phyloP scores from a whole-genome alignment of 768 basidiomycete species.

The Dioszegia hungarica region DNA sequence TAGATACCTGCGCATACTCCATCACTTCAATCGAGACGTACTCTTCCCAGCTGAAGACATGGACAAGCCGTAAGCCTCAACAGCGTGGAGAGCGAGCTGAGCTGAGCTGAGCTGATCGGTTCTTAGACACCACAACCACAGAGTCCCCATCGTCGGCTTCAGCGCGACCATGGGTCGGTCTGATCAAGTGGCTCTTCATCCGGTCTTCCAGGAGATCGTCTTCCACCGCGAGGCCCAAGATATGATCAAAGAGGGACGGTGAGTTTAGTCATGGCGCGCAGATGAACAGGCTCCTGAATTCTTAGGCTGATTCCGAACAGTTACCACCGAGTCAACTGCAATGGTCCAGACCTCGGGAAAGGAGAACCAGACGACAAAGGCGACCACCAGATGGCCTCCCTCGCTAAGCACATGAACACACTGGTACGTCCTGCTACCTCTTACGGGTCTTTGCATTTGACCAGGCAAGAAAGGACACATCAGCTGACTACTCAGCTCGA shows the following conservation, averaged over 20 bases:
- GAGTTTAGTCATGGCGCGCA: too few relatives aligned
- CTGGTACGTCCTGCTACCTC: too few relatives aligned
- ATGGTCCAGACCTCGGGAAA: too few relatives aligned
- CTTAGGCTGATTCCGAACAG: too few relatives aligned
- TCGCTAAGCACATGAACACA: too few relatives aligned
- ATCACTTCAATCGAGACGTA: constrained; percentile 65
- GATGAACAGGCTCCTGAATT: too few relatives aligned
- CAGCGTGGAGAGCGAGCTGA: constrained; percentile 37
- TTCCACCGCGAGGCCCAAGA: constrained; percentile 84
- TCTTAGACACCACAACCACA: not conserved
- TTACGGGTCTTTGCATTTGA: too few relatives aligned
- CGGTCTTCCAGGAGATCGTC: constrained; percentile 83
- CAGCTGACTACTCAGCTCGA: constrained; percentile 61
- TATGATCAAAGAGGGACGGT: constrained; percentile 90
- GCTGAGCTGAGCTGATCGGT: not conserved
- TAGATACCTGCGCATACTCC: constrained; percentile 74
- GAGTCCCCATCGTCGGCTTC: constrained; percentile 84
- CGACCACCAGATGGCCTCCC: constrained; percentile 64
- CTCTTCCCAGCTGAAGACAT: constrained; percentile 42
- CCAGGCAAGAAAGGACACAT: too few relatives aligned
- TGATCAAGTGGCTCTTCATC: constrained; percentile 79
- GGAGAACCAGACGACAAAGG: constrained; percentile 79
- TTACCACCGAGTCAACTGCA: too few relatives aligned
- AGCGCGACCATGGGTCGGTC: constrained; percentile 90
- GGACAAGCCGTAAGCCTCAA: too few relatives aligned